Conservation (phyloP, 2,329 filamentous ascomycete species). For the Neofusicoccum sp. region DNA sequence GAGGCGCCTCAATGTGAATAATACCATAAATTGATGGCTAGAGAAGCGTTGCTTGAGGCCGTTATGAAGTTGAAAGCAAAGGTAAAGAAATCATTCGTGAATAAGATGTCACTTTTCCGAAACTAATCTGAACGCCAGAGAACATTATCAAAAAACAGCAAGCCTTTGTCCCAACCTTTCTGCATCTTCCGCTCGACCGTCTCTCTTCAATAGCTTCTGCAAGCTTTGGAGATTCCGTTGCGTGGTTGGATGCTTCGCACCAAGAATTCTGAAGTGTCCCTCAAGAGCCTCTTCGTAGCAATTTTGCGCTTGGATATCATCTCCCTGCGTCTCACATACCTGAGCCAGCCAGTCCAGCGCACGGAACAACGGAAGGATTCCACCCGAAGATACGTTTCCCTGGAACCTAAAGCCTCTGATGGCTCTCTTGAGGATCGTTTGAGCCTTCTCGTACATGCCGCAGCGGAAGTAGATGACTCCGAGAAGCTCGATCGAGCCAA, state of each 20-base stretch:
- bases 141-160: background rate
- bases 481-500: background rate
- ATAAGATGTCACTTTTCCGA: no score
- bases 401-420: background rate
- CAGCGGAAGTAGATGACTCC: background rate
- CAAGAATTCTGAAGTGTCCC: background rate
- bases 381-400: background rate
- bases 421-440: background rate
- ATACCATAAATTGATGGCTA: no score
- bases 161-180: background rate
- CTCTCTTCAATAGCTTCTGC: background rate
- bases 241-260: background rate
- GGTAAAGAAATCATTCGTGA: no score
- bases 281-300: background rate
- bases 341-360: background rate
- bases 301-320: background rate
- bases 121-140: no score
- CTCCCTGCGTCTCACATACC: background rate
- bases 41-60: no score
- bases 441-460: background rate
- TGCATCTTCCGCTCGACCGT: background rate
- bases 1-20: no score
- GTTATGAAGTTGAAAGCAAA: no score
- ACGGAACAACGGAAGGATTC: background rate
- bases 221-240: background rate